Evolutionary conservation across 2,329 filamentous ascomycete species (phyloP), one percentile per base, ranked within the genome.

Genomic region (Fusarium nygamai): DNA sequence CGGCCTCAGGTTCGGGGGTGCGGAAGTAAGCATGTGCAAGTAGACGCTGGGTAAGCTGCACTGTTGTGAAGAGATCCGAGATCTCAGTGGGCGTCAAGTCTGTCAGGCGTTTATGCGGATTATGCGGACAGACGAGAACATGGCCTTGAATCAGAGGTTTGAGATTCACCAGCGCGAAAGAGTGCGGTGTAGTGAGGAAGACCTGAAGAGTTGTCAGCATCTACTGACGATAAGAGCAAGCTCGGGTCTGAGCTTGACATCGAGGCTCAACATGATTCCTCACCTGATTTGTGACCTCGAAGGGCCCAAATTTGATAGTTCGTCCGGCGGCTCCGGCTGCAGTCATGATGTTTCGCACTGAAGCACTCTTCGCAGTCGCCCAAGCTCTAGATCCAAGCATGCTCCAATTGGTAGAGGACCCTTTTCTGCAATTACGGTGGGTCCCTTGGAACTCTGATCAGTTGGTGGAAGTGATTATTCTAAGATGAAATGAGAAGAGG

Each of bases 91-190:
- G 78, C 0, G 90, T 90, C 54, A 98, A 89, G 81, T 97, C 93
- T 59, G 91, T 90, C 64, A 98, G 88, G 57, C 94, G 93, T 54
- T 88, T 89, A 75, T 95, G 92, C 34, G 86, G 84, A 39, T 87
- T 87, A 27, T 90, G 88, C 1, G 96, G 94, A 75, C 93, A 98
- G 70, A 99, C 90, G 38, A 99, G 93, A 71, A 98, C 92, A 85
- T 99, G 96, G 65, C 96, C 96, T 0, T 95, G 95, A 4, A 98
- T 89, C 43, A 99, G 90, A 31, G 96, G 96, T 84, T 98, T 98
- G 81, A 98, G 90, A 85, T 99, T 99, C 66, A 98, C 95, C 72
- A 98, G 88, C 61, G 94, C 95, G 85, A 95, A 98, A 76, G 92
- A 94, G 78, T 93, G 88, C 2, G 89, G 87, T 4, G 95, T 97